Evolutionary conservation across 1,284 basidiomycete genomes (phyloP).

Genomic region (Paramarasmius palmivorus): DNA sequence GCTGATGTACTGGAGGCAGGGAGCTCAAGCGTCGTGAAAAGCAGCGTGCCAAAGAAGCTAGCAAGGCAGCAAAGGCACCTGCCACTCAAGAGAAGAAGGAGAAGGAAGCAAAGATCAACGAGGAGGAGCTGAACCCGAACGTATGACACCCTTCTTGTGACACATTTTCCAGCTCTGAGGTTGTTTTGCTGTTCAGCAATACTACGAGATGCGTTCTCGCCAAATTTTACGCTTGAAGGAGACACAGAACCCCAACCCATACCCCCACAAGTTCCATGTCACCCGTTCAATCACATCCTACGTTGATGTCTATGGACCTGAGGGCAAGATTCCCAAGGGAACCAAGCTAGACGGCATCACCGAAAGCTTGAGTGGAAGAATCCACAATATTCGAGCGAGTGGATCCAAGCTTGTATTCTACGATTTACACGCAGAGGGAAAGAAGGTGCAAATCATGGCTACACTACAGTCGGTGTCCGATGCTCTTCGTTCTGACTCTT

Average conservation of each 20-base stretch:
- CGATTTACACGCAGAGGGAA: slow-evolving; percentile 91
- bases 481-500: slow-evolving; percentile 15
- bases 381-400: slow-evolving; percentile 87
- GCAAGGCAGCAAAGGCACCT: slow-evolving; percentile 80
- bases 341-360: slow-evolving; percentile 51
- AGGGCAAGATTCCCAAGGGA: slow-evolving; percentile 70
- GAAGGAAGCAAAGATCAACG: slow-evolving; percentile 45
- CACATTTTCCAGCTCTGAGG: no score
- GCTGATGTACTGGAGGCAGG: slow-evolving; percentile 46
- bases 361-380: slow-evolving; percentile 82
- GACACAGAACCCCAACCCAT: slow-evolving; percentile 88
- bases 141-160: slow-evolving; percentile 38
- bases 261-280: slow-evolving; percentile 99
- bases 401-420: slow-evolving; percentile 93
- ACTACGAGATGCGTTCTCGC: slow-evolving; percentile 91
- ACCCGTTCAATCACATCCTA: slow-evolving; percentile 78
- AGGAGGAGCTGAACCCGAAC: slow-evolving; percentile 83
- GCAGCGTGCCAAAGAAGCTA: slow-evolving; percentile 82
- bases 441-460: slow-evolving; percentile 95
- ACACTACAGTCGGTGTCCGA: slow-evolving; percentile 73
- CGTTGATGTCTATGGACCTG: slow-evolving; percentile 74
- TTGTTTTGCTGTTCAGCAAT: no score
- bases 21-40: slow-evolving; percentile 92
- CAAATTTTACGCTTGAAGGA: slow-evolving; percentile 87
- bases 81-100: slow-evolving; percentile 41